These are phyloP conservation scores for Alnus glutinosa DNA, from an alignment of 306 rosid genomes.

Conservation along the genomic window DNA sequence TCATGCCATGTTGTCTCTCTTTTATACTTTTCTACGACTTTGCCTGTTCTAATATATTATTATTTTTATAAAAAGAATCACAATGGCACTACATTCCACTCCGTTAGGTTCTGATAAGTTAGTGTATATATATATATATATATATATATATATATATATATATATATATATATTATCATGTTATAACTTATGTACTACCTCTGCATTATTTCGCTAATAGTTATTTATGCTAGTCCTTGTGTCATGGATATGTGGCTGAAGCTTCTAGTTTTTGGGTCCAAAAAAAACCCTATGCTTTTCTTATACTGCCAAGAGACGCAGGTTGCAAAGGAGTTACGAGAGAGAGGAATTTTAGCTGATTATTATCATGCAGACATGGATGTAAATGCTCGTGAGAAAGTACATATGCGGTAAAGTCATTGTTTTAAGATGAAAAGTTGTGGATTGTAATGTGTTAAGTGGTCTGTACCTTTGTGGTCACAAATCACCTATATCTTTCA, in stretches of 20 bases:
- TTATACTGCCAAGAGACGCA: conserved; percentile 34
- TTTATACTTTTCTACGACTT: too few relatives aligned
- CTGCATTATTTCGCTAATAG: conserved; percentile 3
- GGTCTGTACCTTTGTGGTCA: background rate
- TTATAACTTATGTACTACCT: background rate
- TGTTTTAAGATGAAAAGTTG: conserved; percentile 21
- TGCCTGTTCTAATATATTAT: too few relatives aligned
- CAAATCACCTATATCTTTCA: background rate
- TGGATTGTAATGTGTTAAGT: conserved; percentile 17
- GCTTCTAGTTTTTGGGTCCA: conserved; percentile 3
- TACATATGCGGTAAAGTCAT: conserved; percentile 76
- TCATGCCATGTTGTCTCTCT: too few relatives aligned
- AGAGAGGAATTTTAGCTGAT: conserved; percentile 79
- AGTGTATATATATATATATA: background rate
- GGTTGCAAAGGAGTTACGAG: conserved; percentile 90
- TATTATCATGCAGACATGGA: conserved; percentile 97
- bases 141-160: too few relatives aligned
- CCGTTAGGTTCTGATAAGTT: background rate
- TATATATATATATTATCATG: too few relatives aligned
- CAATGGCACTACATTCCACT: background rate
- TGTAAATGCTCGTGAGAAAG: conserved; percentile 68
- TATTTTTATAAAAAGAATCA: too few relatives aligned
- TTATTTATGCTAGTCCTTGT: conserved; percentile 14
- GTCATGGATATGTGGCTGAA: conserved; percentile 4
- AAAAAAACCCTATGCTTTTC: conserved; percentile 17